Conservation (phyloP, 768 basidiomycete genomes). For the Lactarius trivialis region DNA sequence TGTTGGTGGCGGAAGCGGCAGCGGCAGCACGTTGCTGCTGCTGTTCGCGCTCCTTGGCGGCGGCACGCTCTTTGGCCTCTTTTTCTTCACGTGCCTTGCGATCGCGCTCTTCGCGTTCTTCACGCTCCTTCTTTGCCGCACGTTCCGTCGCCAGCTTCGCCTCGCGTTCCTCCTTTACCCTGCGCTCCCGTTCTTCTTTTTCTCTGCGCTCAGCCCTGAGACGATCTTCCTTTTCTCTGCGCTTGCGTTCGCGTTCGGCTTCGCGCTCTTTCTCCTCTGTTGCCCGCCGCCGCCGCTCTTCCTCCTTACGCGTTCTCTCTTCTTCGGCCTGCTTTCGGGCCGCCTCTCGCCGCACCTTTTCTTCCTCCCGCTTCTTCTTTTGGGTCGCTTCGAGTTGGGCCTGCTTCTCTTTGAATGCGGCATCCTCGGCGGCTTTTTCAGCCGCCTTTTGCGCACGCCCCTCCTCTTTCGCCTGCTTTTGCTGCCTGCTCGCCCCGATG, state of each 20-base stretch:
- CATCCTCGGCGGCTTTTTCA: conserved; percentile 83
- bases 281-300: conserved; percentile 69
- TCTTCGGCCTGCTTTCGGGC: conserved; percentile 74
- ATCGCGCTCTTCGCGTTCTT: conserved; percentile 34
- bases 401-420: conserved; percentile 67
- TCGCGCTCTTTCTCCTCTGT: conserved; percentile 79
- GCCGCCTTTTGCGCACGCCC: conserved; percentile 79
- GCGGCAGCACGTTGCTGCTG: conserved; percentile 40
- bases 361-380: conserved; percentile 80
- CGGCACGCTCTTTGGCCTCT: conserved; percentile 36
- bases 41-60: conserved; percentile 33
- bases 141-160: conserved; percentile 46
- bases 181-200: conserved; percentile 59
- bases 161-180: conserved; percentile 59
- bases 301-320: conserved; percentile 75
- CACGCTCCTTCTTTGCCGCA: conserved; percentile 59
- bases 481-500: conserved; percentile 49
- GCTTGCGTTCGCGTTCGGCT: conserved; percentile 66
- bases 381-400: conserved; percentile 74
- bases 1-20: conserved; percentile 37
- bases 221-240: conserved; percentile 68
- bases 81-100: conserved; percentile 29
- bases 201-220: conserved; percentile 43
- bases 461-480: conserved; percentile 90
- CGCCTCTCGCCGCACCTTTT: conserved; percentile 70